phyloP scores from a whole-genome alignment of 1,284 basidiomycete species.

The Polyporus tsugae region DNA sequence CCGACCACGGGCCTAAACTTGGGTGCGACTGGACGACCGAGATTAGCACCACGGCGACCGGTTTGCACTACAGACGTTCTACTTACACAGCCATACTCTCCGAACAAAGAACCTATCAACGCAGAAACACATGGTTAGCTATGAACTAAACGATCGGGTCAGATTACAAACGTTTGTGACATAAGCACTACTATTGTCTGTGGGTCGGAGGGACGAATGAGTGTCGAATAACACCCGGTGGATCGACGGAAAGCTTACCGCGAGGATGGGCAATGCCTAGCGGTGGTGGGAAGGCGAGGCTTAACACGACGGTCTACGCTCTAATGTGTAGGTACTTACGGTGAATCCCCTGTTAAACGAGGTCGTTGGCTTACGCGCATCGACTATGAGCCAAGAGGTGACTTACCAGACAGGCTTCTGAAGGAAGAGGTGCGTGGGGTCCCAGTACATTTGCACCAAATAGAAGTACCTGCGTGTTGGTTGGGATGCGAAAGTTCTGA shows the following conservation, averaged over 20 bases:
- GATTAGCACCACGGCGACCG: neutral
- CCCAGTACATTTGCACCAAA: slow-evolving; percentile 16
- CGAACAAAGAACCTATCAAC: slow-evolving; percentile 20
- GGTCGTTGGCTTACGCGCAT: too few relatives aligned
- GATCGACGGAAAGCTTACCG: slow-evolving; percentile 6
- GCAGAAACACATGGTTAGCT: neutral
- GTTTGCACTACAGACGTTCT: neutral
- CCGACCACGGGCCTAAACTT: slow-evolving; percentile 10
- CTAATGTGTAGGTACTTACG: slow-evolving; percentile 5
- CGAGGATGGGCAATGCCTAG: slow-evolving; percentile 17
- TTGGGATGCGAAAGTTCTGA: too few relatives aligned
- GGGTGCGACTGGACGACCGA: slow-evolving; percentile 1
- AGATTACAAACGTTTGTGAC: slow-evolving; percentile 8
- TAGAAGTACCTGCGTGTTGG: slow-evolving; percentile 13
- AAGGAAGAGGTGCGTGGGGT: slow-evolving; percentile 17
- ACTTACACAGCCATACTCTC: slow-evolving; percentile 20
- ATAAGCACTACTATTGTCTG: slow-evolving; percentile 14
- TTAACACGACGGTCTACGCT: too few relatives aligned
- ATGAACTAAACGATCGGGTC: neutral
- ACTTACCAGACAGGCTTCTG: slow-evolving; percentile 13
- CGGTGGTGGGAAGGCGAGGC: too few relatives aligned
- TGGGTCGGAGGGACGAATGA: neutral
- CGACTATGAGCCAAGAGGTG: too few relatives aligned
- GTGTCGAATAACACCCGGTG: too few relatives aligned
- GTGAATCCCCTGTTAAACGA: slow-evolving; percentile 7